Evolutionary conservation across 2,329 filamentous ascomycete genomes (phyloP).

Genomic region (Colletotrichum plurivorum): DNA sequence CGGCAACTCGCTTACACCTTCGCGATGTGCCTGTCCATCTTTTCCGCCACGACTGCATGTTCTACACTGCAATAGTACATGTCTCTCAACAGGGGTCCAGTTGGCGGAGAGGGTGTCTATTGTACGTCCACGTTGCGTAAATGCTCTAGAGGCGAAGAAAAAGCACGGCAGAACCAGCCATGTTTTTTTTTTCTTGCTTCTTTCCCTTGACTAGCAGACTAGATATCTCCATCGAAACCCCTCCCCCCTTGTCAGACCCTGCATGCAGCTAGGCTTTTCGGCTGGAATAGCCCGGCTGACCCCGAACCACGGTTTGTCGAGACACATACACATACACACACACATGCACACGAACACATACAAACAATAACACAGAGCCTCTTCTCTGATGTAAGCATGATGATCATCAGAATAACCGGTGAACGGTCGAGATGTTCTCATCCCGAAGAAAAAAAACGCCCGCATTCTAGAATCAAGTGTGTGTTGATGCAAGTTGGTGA

Average conservation of each 20-base stretch:
- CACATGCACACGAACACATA: too few species aligned
- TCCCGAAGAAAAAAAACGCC: background rate
- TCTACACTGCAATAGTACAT: too few species aligned
- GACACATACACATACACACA: background rate
- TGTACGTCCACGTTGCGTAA: background rate
- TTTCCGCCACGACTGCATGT: background rate
- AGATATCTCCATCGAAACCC: background rate
- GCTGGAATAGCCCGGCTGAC: background rate
- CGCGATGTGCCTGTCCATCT: background rate
- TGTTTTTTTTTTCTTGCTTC: background rate
- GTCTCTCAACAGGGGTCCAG: too few species aligned
- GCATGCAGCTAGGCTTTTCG: constrained; percentile 29
- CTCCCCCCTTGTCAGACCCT: constrained; percentile 31
- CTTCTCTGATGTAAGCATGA: background rate
- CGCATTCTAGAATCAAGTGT: background rate
- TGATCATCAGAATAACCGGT: background rate
- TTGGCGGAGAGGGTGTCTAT: too few species aligned
- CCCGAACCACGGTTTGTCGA: constrained; percentile 7
- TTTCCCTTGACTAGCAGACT: too few species aligned
- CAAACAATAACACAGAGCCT: background rate
- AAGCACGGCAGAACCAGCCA: constrained; percentile 1
- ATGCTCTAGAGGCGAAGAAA: background rate
- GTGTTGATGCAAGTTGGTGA: background rate
- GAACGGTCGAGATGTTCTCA: background rate
- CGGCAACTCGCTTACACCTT: background rate